Conservation (phyloP, 2,329 filamentous ascomycete species). For the Scedosporium aurantiacum region DNA sequence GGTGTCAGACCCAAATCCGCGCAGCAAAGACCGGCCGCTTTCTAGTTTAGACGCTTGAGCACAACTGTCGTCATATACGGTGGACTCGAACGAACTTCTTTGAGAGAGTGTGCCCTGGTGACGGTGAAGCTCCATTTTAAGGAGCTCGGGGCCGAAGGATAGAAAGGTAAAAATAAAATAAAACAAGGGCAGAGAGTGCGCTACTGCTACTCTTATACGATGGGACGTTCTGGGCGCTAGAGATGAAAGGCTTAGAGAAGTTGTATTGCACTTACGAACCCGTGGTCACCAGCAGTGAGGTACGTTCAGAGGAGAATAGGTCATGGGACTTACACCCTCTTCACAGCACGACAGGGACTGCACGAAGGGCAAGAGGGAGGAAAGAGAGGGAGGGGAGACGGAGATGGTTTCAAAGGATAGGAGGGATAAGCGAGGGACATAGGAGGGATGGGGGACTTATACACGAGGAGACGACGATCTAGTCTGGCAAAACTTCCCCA, state of each 20-base stretch:
- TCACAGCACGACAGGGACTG: not conserved
- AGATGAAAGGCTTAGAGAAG: not conserved
- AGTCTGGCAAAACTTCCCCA: too few species aligned
- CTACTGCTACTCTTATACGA: not conserved
- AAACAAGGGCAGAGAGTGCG: not conserved
- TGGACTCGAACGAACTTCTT: constrained; percentile 7
- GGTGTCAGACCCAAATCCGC: not conserved
- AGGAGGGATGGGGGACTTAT: not conserved
- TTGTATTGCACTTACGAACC: not conserved
- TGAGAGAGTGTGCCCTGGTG: not conserved
- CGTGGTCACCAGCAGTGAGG: not conserved
- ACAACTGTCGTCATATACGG: not conserved
- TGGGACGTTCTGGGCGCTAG: not conserved
- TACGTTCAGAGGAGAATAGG: not conserved
- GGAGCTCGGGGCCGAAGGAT: not conserved
- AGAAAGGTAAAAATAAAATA: not conserved
- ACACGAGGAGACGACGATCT: not conserved
- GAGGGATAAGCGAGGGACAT: not conserved
- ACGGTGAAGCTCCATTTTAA: not conserved
- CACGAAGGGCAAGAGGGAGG: not conserved
- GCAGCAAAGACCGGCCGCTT: constrained; percentile 1
- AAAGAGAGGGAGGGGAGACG: not conserved
- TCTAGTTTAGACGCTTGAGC: constrained; percentile 4
- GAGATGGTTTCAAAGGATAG: not conserved
- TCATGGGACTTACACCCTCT: not conserved